Conservation (phyloP, 768 basidiomycete species). For the Tylopilus vinaceipallidus region DNA sequence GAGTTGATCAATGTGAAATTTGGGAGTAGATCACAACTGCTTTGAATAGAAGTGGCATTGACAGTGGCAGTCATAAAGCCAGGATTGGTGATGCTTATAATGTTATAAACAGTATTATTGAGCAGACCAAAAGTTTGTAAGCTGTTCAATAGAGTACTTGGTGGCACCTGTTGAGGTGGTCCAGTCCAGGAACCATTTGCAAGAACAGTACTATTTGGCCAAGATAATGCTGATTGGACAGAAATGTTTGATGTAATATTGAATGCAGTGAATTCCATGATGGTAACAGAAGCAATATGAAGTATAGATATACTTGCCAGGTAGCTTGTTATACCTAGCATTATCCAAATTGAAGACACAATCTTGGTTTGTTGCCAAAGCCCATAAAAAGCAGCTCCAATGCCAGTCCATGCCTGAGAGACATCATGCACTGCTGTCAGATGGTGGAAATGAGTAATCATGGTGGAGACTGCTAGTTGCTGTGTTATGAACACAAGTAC, state of each 20-base stretch:
- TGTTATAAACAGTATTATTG: slow-evolving; percentile 17
- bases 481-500: slow-evolving; percentile 21
- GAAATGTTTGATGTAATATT: neutral
- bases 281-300: slow-evolving; percentile 20
- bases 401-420: slow-evolving; percentile 19
- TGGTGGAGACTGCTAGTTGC: slow-evolving; percentile 7
- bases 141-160: too few relatives aligned
- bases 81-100: neutral
- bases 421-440: slow-evolving; percentile 22
- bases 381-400: slow-evolving; percentile 16
- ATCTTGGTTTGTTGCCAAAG: slow-evolving; percentile 17
- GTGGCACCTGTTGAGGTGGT: too few relatives aligned
- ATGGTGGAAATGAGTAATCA: slow-evolving; percentile 3
- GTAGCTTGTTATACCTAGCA: slow-evolving; percentile 17
- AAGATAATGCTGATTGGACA: neutral
- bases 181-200: too few relatives aligned
- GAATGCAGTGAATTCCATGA: slow-evolving; percentile 20
- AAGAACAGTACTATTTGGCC: slow-evolving; percentile 6
- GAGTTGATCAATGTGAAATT: neutral
- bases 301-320: slow-evolving; percentile 16
- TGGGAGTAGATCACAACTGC: slow-evolving; percentile 10
- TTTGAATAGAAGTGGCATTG: slow-evolving; percentile 12
- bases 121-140: slow-evolving; percentile 8
- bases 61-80: slow-evolving; percentile 1
- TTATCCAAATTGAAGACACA: slow-evolving; percentile 8